Evolutionary conservation across 2,329 filamentous ascomycete species (phyloP).

Genomic region (Rutstroemia sp.): DNA sequence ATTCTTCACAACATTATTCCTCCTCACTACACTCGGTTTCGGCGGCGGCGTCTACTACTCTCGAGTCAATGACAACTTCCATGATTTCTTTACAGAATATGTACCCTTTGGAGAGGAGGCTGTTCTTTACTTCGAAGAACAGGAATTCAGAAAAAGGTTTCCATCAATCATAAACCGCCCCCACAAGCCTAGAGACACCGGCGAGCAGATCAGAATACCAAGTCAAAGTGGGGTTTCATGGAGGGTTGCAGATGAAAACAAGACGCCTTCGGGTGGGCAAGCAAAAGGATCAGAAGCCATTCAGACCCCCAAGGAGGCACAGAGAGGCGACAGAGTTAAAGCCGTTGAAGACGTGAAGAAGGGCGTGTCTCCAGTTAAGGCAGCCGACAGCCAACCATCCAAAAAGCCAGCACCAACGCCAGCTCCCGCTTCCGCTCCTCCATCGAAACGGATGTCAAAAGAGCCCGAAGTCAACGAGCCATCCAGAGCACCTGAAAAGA

Average conservation of each 20-base stretch:
- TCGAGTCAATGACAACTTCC: slow-evolving; percentile 91
- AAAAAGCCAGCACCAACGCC: slow-evolving; percentile 20
- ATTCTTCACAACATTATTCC: slow-evolving; percentile 65
- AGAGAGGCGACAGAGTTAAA: slow-evolving; percentile 27
- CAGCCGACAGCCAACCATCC: slow-evolving; percentile 10
- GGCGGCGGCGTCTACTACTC: slow-evolving; percentile 88
- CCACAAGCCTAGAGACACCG: slow-evolving; percentile 40
- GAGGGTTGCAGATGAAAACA: slow-evolving; percentile 58
- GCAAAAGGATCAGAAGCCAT: slow-evolving; percentile 31
- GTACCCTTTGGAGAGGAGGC: slow-evolving; percentile 90
- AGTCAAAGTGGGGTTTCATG: slow-evolving; percentile 81
- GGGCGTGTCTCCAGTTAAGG: slow-evolving; percentile 21
- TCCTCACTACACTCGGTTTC: slow-evolving; percentile 73
- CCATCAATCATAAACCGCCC: slow-evolving; percentile 37
- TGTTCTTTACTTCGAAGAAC: slow-evolving; percentile 91
- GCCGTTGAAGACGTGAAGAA: slow-evolving; percentile 31
- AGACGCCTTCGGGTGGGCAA: slow-evolving; percentile 48
- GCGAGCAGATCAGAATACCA: slow-evolving; percentile 72
- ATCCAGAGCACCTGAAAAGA: slow-evolving; percentile 53
- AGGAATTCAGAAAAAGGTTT: slow-evolving; percentile 85
- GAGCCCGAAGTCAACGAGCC: slow-evolving; percentile 59
- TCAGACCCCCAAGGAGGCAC: slow-evolving; percentile 24
- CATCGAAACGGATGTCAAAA: slow-evolving; percentile 28
- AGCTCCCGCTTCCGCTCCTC: background rate
- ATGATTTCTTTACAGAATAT: slow-evolving; percentile 98